phyloP scores from a whole-genome alignment of 257 asterid genomes.

The Ligustrum vulgare region DNA sequence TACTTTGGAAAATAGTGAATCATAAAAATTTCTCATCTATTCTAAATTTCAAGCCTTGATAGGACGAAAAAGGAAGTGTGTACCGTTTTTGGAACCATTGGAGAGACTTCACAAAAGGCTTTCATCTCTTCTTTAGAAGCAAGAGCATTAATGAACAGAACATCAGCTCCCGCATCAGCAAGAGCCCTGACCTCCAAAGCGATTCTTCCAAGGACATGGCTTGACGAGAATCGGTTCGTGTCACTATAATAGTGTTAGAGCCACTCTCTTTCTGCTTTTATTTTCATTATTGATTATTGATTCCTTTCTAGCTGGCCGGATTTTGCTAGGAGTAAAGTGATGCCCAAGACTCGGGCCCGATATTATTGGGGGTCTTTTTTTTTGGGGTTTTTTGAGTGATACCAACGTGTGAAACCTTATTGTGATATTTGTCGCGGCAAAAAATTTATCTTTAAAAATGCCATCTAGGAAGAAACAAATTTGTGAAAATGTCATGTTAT shows the following conservation, averaged over 20 bases:
- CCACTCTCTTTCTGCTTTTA: conserved; percentile 81
- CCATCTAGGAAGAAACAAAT: too few relatives aligned
- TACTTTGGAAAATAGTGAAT: neutral
- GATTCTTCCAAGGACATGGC: conserved; percentile 84
- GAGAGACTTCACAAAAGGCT: conserved; percentile 75
- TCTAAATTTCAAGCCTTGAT: neutral
- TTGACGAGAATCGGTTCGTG: conserved; percentile 96
- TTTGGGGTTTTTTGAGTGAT: too few relatives aligned
- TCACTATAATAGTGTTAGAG: conserved; percentile 86
- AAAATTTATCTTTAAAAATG: too few relatives aligned
- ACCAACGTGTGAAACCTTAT: too few relatives aligned
- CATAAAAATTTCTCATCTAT: neutral
- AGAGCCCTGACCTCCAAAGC: conserved; percentile 82
- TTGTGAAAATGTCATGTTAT: too few relatives aligned
- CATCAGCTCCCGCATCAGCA: conserved; percentile 96
- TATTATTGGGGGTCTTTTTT: too few relatives aligned
- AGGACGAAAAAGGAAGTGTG: conserved; percentile 11
- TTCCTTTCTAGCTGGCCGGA: too few relatives aligned
- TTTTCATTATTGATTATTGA: too few relatives aligned
- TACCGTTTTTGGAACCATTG: conserved; percentile 89
- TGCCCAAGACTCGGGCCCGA: too few relatives aligned
- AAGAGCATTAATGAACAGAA: conserved; percentile 88
- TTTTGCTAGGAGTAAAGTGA: too few relatives aligned
- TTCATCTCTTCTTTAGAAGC: conserved; percentile 90
- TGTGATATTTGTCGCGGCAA: too few relatives aligned